phyloP scores from a whole-genome alignment of 441 rosid genomes.

The Gossypium schwendimanii region DNA sequence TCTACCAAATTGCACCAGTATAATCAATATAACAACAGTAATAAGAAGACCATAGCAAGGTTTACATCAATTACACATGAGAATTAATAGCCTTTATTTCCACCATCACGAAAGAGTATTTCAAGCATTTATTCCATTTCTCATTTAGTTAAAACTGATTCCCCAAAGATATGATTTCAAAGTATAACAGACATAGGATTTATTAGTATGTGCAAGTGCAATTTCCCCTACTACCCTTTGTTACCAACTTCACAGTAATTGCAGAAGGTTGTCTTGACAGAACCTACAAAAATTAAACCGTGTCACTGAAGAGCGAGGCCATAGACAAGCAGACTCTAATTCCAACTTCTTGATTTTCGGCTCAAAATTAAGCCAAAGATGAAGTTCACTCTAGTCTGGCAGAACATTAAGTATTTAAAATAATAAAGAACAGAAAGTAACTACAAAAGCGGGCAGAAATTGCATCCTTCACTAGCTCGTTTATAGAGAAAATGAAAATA shows the following conservation, averaged over 20 bases:
- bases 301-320: background rate
- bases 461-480: background rate
- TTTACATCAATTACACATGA: background rate
- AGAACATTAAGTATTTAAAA: background rate
- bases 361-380: background rate
- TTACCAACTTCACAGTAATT: background rate
- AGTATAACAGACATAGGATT: background rate
- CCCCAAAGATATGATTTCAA: background rate
- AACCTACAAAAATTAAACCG: background rate
- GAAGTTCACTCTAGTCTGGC: background rate
- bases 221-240: background rate
- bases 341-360: background rate
- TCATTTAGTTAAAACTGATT: background rate
- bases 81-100: background rate
- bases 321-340: background rate
- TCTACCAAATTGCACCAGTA: background rate
- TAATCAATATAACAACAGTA: background rate
- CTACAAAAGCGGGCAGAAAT: background rate
- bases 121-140: background rate
- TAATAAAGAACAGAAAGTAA: background rate
- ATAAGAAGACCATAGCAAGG: slow-evolving; percentile 14
- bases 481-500: background rate
- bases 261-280: background rate
- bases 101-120: background rate
- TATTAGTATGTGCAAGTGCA: background rate